Evolutionary conservation across 2,329 filamentous ascomycete species (phyloP).

Genomic region (Pseudogymnoascus sp.): DNA sequence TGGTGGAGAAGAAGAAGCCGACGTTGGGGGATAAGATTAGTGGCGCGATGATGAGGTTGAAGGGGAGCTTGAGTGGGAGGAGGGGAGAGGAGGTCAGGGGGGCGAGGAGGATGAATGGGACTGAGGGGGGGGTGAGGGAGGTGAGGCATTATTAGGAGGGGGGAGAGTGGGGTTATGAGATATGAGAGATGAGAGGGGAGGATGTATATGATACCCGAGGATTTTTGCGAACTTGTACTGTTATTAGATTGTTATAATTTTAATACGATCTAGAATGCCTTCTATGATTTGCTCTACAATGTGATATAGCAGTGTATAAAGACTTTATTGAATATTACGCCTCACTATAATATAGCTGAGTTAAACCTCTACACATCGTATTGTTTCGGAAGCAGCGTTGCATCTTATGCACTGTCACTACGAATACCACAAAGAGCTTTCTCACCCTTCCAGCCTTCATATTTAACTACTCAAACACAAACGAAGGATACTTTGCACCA

Average conservation of each 20-base stretch:
- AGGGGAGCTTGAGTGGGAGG: conserved; percentile 58
- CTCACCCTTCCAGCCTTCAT: too few relatives aligned
- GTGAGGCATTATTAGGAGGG: conserved; percentile 26
- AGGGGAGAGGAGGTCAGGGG: conserved; percentile 60
- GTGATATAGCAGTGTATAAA: too few relatives aligned
- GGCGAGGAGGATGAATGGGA: conserved; percentile 64
- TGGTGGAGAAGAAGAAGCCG: conserved; percentile 59
- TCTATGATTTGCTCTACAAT: background rate
- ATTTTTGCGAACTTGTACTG: background rate
- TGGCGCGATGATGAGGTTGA: conserved; percentile 65
- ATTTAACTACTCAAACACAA: background rate
- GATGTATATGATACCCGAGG: background rate
- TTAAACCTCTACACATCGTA: too few relatives aligned
- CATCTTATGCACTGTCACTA: too few relatives aligned
- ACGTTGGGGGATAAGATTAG: conserved; percentile 69
- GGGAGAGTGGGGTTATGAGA: background rate
- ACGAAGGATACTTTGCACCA: background rate
- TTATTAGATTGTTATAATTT: background rate
- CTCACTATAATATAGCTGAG: too few relatives aligned
- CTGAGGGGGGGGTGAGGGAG: conserved; percentile 53
- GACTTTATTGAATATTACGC: too few relatives aligned
- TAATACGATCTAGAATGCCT: background rate
- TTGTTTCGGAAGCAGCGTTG: too few relatives aligned
- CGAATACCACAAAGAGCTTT: too few relatives aligned
- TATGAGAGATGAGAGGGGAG: background rate